These are phyloP conservation scores for Scheffersomyces stipitis DNA, from an alignment of 805 yeast species.

Conservation along the genomic window DNA sequence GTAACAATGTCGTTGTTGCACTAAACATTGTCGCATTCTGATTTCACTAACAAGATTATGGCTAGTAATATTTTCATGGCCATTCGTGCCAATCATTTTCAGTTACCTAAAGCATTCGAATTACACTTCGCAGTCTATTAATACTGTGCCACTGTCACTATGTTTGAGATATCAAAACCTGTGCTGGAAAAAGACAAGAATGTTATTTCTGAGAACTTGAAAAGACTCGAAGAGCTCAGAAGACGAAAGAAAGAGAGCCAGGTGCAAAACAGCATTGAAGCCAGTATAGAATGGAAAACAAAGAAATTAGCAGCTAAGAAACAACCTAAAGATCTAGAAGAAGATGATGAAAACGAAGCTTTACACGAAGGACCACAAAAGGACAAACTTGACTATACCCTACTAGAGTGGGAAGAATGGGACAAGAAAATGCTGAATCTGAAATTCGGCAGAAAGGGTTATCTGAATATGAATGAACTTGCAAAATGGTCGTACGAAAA, in stretches of 20 bases:
- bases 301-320: no score
- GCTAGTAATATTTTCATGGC: no score
- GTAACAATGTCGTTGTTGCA: no score
- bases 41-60: no score
- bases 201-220: conserved; percentile 5
- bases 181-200: background rate
- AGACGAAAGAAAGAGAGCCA: conserved; percentile 14
- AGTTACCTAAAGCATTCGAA: no score
- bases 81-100: no score
- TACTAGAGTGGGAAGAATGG: conserved; percentile 69
- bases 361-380: conserved; percentile 6
- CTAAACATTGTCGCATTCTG: no score
- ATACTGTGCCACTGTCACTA: no score
- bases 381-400: conserved; percentile 34
- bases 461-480: conserved; percentile 50
- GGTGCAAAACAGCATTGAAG: conserved; percentile 16
- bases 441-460: conserved; percentile 42
- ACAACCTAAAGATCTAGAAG: conserved; percentile 24
- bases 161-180: background rate
- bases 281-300: no score
- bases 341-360: conserved; percentile 40
- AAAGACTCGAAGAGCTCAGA: conserved; percentile 13
- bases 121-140: no score
- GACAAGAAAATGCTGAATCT: no score
- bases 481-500: conserved; percentile 64